phyloP scores from a whole-genome alignment of 352 stramenopile genomes.

The Peronospora belbahrii region DNA sequence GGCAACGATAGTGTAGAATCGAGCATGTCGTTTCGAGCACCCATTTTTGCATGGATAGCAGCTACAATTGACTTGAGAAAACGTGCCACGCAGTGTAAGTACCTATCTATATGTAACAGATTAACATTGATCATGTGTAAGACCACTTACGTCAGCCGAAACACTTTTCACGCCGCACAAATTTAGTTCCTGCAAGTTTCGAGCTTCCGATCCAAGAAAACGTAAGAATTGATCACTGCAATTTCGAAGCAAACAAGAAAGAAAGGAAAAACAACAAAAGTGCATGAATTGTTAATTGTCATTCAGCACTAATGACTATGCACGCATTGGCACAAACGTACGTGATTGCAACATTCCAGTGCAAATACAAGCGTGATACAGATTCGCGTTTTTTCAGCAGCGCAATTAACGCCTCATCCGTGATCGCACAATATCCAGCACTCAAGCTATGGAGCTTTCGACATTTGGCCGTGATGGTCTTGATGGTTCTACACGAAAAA shows the following conservation, averaged over 20 bases:
- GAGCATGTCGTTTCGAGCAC: conserved; percentile 30
- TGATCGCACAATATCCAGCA: conserved; percentile 80
- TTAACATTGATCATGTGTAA: neutral
- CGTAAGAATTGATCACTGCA: conserved; percentile 72
- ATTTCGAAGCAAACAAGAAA: no score
- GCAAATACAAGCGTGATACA: conserved; percentile 65
- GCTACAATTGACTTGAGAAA: conserved; percentile 60
- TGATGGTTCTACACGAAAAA: conserved; percentile 76
- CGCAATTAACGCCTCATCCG: conserved; percentile 78
- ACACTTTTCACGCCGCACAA: conserved; percentile 84
- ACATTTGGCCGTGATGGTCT: conserved; percentile 84
- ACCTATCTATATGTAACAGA: neutral
- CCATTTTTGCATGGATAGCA: conserved; percentile 77
- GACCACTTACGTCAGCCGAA: conserved; percentile 54
- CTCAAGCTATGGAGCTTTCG: conserved; percentile 83
- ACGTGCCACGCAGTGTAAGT: neutral
- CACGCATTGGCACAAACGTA: conserved; percentile 44
- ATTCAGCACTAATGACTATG: no score
- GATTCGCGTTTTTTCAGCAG: conserved; percentile 79
- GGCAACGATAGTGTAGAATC: conserved; percentile 16
- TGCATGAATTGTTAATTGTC: no score
- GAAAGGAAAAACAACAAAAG: no score
- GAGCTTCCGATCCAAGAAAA: conserved; percentile 58
- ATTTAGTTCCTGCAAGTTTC: conserved; percentile 83
- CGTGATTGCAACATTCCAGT: conserved; percentile 86